Conservation (phyloP, 2,329 filamentous ascomycete species). For the Fusarium sp. region DNA sequence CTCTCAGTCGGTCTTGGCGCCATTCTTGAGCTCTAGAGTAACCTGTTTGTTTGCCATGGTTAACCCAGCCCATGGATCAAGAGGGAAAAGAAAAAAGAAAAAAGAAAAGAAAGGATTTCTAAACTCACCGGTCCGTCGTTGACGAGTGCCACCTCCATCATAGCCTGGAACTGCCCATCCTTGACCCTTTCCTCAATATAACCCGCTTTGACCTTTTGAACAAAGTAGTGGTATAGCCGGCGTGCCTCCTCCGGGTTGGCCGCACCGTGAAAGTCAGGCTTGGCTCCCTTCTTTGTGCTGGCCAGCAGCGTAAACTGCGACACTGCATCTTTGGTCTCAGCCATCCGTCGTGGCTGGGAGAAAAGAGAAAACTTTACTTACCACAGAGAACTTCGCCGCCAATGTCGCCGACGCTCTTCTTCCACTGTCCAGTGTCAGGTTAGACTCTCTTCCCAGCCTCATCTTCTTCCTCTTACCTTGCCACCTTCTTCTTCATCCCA, state of each 20-base stretch:
- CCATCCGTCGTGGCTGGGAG: conserved; percentile 6
- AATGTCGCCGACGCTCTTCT: conserved; percentile 89
- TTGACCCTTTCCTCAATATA: conserved; percentile 85
- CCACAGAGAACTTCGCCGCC: conserved; percentile 94
- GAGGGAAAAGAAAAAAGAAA: background rate
- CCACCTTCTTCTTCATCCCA: conserved; percentile 87
- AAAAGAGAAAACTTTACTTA: conserved; percentile 56
- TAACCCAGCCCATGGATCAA: background rate
- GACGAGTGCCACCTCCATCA: conserved; percentile 96
- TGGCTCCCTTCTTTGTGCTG: conserved; percentile 94
- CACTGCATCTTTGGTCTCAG: conserved; percentile 67
- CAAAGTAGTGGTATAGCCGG: conserved; percentile 87
- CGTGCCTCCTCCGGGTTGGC: conserved; percentile 84
- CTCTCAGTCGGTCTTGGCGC: conserved; percentile 36
- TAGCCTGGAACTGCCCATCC: conserved; percentile 97
- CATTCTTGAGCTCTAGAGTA: conserved; percentile 48
- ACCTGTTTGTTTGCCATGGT: conserved; percentile 36
- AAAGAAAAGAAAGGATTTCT: background rate
- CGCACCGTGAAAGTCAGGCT: conserved; percentile 94
- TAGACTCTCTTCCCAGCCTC: conserved; percentile 3
- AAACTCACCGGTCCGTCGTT: conserved; percentile 81
- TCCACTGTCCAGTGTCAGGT: conserved; percentile 76
- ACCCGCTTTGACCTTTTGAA: conserved; percentile 78
- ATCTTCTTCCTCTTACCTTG: conserved; percentile 63
- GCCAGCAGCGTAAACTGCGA: conserved; percentile 97